These are phyloP conservation scores for Rhizophora apiculata DNA, from an alignment of 345 rosid genomes.

Conservation along the genomic window DNA sequence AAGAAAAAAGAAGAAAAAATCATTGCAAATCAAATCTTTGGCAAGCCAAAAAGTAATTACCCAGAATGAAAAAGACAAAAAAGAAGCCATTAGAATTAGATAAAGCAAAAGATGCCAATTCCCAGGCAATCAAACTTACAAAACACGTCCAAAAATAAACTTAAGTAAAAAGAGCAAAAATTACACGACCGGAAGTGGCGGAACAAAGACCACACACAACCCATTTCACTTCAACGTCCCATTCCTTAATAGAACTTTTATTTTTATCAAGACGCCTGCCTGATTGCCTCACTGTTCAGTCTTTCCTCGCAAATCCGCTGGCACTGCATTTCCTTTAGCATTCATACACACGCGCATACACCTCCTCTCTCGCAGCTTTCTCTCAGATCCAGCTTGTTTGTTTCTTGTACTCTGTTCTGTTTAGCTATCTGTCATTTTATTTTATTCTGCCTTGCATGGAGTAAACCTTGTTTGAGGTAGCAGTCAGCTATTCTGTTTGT, in stretches of 20 bases:
- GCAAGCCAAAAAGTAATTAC: not conserved
- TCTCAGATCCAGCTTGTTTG: constrained; percentile 59
- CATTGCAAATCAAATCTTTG: constrained; percentile 3
- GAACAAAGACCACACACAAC: constrained; percentile 11
- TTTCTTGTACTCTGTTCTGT: constrained; percentile 16
- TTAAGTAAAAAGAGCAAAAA: not conserved
- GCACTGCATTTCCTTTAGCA: constrained; percentile 13
- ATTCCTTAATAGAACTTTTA: no score
- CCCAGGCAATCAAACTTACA: not conserved
- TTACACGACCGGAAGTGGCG: constrained; percentile 17
- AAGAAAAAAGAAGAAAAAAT: not conserved
- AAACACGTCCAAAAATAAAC: not conserved
- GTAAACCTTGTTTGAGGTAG: constrained; percentile 6
- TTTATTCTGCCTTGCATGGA: not conserved
- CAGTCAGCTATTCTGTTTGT: constrained; percentile 6
- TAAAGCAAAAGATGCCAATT: not conserved
- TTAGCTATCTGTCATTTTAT: not conserved
- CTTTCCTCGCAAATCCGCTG: not conserved
- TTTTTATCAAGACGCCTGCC: no score
- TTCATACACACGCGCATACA: not conserved
- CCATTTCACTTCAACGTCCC: not conserved
- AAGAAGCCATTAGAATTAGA: not conserved
- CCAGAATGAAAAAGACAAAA: not conserved
- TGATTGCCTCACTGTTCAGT: not conserved
- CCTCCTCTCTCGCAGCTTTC: not conserved